These are phyloP conservation scores for Pseudopediastrum boryanum DNA, from an alignment of 139 green algal species.

Conservation along the genomic window DNA sequence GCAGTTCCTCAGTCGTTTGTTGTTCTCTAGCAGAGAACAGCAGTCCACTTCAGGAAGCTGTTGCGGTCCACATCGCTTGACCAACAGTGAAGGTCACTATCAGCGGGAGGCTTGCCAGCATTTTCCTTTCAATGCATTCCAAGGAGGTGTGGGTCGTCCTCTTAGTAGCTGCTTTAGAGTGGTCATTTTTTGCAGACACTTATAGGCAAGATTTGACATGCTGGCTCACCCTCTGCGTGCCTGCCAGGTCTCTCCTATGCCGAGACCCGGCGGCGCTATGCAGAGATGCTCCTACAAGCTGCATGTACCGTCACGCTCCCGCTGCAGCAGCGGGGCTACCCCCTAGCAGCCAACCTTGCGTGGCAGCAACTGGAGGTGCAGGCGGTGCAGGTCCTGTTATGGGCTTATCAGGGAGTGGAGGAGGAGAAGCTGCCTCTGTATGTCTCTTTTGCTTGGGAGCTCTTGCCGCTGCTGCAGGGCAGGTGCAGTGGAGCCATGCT, in stretches of 20 bases:
- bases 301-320: constrained; percentile 18
- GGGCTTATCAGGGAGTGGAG: constrained; percentile 21
- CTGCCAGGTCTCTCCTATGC: constrained; percentile 12
- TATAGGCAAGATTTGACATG: too few species aligned
- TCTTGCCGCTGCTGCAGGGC: constrained; percentile 28
- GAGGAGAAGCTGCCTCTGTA: constrained; percentile 29
- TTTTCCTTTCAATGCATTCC: too few species aligned
- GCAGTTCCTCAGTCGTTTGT: too few species aligned
- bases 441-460: constrained; percentile 24
- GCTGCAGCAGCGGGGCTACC: constrained; percentile 12
- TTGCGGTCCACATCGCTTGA: too few species aligned
- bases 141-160: too few species aligned
- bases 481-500: constrained; percentile 22
- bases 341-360: constrained; percentile 20
- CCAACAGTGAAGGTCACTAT: too few species aligned
- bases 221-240: too few species aligned
- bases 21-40: too few species aligned
- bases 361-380: constrained; percentile 30
- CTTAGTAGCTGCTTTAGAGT: too few species aligned
- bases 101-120: too few species aligned
- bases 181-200: too few species aligned
- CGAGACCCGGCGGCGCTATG: constrained; percentile 23
- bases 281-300: constrained; percentile 21
- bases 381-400: constrained; percentile 22
- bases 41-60: too few species aligned